These are phyloP conservation scores for Zizania latifolia DNA, from an alignment of 176 grass and related monocot genomes.

Conservation along the genomic window DNA sequence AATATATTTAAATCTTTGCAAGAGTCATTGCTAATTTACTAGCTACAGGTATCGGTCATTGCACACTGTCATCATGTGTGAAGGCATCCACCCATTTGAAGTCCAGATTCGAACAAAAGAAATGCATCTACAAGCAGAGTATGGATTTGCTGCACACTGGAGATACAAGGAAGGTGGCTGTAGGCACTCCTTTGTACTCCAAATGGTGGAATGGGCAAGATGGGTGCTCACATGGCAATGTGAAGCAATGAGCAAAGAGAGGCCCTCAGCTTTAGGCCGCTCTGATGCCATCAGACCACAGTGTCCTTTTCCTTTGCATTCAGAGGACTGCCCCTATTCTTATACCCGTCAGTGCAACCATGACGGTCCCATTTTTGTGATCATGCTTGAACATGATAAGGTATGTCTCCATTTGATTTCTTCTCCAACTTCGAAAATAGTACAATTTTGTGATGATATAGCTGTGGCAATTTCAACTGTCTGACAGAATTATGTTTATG, in stretches of 20 bases:
- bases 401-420: conserved; percentile 19
- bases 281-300: conserved; percentile 34
- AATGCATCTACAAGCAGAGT: conserved; percentile 90
- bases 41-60: conserved; percentile 63
- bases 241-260: conserved; percentile 49
- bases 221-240: conserved; percentile 88
- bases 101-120: conserved; percentile 91
- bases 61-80: conserved; percentile 64
- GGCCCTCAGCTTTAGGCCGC: not conserved
- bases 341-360: conserved; percentile 57
- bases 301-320: conserved; percentile 77
- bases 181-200: conserved; percentile 64
- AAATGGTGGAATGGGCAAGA: conserved; percentile 90
- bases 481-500: conserved; percentile 19
- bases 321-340: conserved; percentile 72
- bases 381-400: conserved; percentile 89
- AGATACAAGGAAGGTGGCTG: conserved; percentile 84
- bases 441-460: not conserved
- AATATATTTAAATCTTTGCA: not conserved
- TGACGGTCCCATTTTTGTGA: conserved; percentile 70
- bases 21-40: conserved; percentile 18
- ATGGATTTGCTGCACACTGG: conserved; percentile 88
- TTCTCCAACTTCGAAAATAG: not conserved
- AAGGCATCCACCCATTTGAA: conserved; percentile 61
- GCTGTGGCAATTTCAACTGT: not conserved